Base-by-base conservation (phyloP, 129 eudicot genomes). In the Artemisia tridentata region DNA sequence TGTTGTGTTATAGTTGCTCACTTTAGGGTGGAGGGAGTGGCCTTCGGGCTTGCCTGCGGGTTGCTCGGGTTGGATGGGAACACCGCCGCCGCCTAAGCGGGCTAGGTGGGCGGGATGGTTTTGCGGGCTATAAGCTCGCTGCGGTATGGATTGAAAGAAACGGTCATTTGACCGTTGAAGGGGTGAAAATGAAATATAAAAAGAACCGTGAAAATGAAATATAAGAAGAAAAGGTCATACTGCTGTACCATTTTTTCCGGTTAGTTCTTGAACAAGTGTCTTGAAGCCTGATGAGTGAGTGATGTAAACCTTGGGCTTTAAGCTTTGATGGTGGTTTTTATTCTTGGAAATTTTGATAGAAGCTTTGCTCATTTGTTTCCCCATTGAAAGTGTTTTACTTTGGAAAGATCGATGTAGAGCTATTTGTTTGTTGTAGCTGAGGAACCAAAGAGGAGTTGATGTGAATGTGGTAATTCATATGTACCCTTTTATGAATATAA, bases 241-340 rank as follows among this genome's bases (percentile, higher is more conserved):
- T 12, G 45, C 11, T 72, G 73, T 45, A 19, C 65, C 71, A 15
- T 31, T 43, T 73, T 85, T 82, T 17, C 90, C 90, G 3, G 95
- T 88, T 31, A 82, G 84, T 52, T 88, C 68, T 78, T 88, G 95
- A 69, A 88, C 90, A 48, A 88, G 90, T 21, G 59, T 69, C 64
- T 83, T 85, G 86, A 85, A 88, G 70, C 60, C 75, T 60, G 90
- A 84, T 17, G 88, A 75, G 74, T 80, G 77, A 58, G 88, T 78
- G 79, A 88, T 88, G 81, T 80, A 88, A n/a, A 88, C 95, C 61
- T 70, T 80, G 31, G 95, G 90, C 55, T 68, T 65, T 67, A 78
- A 57, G 34, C 41, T 79, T 50, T 50, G 54, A 15, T 57, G 63
- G 67, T 25, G 78, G 15, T 65, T 48, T n/a, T 47, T 20, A 27